Percentiles rank a stretch among this genome's conserved stretches.
Evolutionary conservation across 2,329 filamentous ascomycete species (phyloP).

Genomic region (Erysiphe pisi): DNA sequence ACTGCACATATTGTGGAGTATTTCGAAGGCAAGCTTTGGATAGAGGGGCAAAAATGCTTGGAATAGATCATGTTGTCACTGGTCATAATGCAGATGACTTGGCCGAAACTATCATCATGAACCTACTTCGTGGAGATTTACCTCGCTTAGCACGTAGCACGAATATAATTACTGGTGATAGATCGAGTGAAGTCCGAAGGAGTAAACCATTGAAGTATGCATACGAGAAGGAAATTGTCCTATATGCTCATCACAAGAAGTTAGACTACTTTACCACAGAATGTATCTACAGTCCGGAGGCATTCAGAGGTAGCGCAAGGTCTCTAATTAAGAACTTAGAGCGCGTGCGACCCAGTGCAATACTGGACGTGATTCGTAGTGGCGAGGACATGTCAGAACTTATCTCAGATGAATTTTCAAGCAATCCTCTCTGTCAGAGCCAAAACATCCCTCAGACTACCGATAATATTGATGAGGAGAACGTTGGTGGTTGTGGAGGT

Average conservation of each 20-base stretch:
- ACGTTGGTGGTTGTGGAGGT: slow-evolving; percentile 59
- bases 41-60: slow-evolving; percentile 74
- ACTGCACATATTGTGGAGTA: slow-evolving; percentile 97
- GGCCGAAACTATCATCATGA: slow-evolving; percentile 97
- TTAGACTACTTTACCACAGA: slow-evolving; percentile 98
- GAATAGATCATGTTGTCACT: slow-evolving; percentile 87
- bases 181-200: slow-evolving; percentile 77
- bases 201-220: slow-evolving; percentile 97
- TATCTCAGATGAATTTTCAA: slow-evolving; percentile 52
- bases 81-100: slow-evolving; percentile 97
- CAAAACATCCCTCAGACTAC: slow-evolving; percentile 32
- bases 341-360: slow-evolving; percentile 82
- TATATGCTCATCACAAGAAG: slow-evolving; percentile 95
- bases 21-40: slow-evolving; percentile 91
- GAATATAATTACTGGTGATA: slow-evolving; percentile 70
- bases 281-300: slow-evolving; percentile 96
- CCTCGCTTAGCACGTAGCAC: slow-evolving; percentile 79
- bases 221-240: slow-evolving; percentile 97
- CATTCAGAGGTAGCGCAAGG: slow-evolving; percentile 84
- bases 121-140: slow-evolving; percentile 79
- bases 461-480: slow-evolving; percentile 37
- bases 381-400: slow-evolving; percentile 92
- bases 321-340: slow-evolving; percentile 92
- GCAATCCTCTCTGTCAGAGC: slow-evolving; percentile 43
- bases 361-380: slow-evolving; percentile 85